Evolutionary conservation across 768 basidiomycete genomes (phyloP).

Genomic region (Lentinula raphanica): DNA sequence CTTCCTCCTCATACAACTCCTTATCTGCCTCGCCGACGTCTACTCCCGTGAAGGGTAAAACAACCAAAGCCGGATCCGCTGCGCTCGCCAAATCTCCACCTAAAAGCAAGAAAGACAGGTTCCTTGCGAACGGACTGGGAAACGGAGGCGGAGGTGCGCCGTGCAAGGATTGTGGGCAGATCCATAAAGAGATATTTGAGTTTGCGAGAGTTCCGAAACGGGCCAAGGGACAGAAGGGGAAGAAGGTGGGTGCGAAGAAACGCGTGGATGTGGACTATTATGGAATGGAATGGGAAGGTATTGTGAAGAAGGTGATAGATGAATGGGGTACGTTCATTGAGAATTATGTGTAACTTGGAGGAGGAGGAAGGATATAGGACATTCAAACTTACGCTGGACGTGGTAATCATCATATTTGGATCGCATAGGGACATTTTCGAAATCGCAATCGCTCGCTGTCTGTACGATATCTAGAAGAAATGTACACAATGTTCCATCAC

Average conservation of each 20-base stretch:
- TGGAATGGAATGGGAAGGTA: constrained; percentile 67
- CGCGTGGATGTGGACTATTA: constrained; percentile 27
- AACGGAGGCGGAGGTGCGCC: constrained; percentile 17
- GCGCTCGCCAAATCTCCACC: not conserved
- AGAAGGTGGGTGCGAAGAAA: not conserved
- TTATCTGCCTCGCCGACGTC: not conserved
- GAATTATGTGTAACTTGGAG: constrained; percentile 26
- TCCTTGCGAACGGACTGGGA: constrained; percentile 15
- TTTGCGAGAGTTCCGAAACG: constrained; percentile 55
- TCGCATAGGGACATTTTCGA: not conserved
- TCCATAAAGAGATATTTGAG: constrained; percentile 78
- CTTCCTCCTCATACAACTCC: not conserved
- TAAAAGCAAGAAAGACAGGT: not conserved
- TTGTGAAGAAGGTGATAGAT: constrained; percentile 73
- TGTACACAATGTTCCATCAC: not conserved
- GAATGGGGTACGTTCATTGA: constrained; percentile 72
- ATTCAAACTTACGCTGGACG: not conserved
- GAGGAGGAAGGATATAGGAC: not conserved
- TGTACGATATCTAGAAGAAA: not conserved
- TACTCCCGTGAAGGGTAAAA: not conserved
- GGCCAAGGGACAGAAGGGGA: constrained; percentile 4
- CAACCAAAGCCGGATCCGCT: not conserved
- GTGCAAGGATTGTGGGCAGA: constrained; percentile 38
- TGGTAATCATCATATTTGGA: not conserved
- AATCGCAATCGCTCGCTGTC: not conserved